Base-by-base conservation (phyloP, 345 rosid species). In the Fremontodendron californicum region DNA sequence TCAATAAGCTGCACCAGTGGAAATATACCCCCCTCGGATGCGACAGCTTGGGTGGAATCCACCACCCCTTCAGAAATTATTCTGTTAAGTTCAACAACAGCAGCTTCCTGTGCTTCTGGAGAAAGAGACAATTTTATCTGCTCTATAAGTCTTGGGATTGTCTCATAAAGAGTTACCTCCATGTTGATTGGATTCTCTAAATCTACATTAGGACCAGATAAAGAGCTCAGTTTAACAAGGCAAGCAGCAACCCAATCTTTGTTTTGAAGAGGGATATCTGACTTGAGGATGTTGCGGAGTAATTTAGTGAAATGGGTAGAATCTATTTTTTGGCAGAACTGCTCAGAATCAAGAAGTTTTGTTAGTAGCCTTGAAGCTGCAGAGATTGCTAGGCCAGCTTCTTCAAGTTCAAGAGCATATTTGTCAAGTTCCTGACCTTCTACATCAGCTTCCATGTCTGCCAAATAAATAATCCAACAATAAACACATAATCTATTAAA, bases 211-310 rank as follows among this genome's bases (percentile, higher is more conserved):
- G 82, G 78, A 51, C 89, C 84, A 4, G 84, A 82, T 49, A 75
- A 76, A 51, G 88, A 79, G 74, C 82, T 79, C 77, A 94, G 82
- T 77, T 94, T 91, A 65, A 91, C 87, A 3, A 94, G 90, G 83
- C 92, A 89, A 73, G 94, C 88, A 0, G 97, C 94, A 29, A 93
- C 92, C 92, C 91, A 89, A 62, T 94, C 94, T 83, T 94, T 91
- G 82, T 84, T 65, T 64, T 82, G 83, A 54, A 91, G 80, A 54
- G 91, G 90, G 65, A 87, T 81, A 27, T 79, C 65, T 0, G 95
- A 89, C 78, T 86, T 89, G 27, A 91, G 81, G 77, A 81, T 85
- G 65, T 81, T 51, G 19, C 91, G 86, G 6, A 91, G 90, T 77
- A 78, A 31, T 70, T 71, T 52, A 7, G 81, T 83, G 78, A 88